Conservation (phyloP, 768 basidiomycete genomes). For the Russula sp. region DNA sequence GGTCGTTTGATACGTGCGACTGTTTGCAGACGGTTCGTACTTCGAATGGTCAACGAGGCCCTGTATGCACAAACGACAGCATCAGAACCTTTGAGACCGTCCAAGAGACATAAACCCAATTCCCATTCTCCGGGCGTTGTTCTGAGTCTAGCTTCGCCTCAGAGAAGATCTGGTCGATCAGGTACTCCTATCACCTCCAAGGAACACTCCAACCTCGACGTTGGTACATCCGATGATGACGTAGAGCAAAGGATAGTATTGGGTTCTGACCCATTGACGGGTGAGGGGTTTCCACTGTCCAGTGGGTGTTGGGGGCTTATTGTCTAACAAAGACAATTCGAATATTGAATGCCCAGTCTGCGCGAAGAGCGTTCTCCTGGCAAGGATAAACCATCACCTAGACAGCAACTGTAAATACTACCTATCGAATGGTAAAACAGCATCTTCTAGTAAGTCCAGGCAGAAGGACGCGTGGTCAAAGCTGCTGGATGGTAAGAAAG, state of each 20-base stretch:
- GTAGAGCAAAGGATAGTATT: neutral
- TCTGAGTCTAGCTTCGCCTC: neutral
- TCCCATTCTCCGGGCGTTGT: neutral
- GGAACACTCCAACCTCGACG: neutral
- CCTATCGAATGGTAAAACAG: neutral
- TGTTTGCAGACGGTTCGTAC: conserved; percentile 15
- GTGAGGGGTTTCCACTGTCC: neutral
- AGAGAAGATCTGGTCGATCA: neutral
- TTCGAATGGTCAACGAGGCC: conserved; percentile 2
- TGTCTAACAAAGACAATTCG: neutral
- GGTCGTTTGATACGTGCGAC: neutral
- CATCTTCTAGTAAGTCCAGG: conserved; percentile 8
- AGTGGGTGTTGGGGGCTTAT: neutral
- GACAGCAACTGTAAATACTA: conserved; percentile 29
- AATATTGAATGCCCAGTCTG: conserved; percentile 11
- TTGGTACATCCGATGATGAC: neutral
- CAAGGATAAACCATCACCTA: conserved; percentile 30
- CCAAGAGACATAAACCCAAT: conserved; percentile 22
- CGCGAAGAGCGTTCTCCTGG: conserved; percentile 23
- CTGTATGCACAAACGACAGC: neutral
- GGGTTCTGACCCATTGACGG: neutral
- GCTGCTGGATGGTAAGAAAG: conserved; percentile 12
- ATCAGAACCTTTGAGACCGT: conserved; percentile 1
- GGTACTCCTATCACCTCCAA: neutral
- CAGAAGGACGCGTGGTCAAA: conserved; percentile 22